Evolutionary conservation across 2,329 filamentous ascomycete species (phyloP).

Genomic region (Diaporthe vexans): DNA sequence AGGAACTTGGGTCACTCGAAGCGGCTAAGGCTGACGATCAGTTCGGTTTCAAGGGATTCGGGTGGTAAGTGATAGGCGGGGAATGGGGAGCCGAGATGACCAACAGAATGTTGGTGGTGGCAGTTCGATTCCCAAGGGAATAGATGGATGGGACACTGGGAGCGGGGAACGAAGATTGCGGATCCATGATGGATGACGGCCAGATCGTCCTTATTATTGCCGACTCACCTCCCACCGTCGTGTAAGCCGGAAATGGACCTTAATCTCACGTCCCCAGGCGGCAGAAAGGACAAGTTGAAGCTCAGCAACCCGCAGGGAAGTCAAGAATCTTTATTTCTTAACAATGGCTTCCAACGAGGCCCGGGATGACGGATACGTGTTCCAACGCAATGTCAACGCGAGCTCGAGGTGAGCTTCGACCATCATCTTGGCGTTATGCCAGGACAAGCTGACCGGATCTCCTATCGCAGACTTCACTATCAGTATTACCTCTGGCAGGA

Average conservation of each 20-base stretch:
- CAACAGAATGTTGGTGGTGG: not conserved
- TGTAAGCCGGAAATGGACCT: too few relatives aligned
- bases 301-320: too few relatives aligned
- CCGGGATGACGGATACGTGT: constrained; percentile 3
- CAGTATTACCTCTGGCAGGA: constrained; percentile 26
- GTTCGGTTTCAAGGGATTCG: too few relatives aligned
- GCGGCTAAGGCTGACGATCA: too few relatives aligned
- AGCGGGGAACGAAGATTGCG: not conserved
- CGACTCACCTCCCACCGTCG: not conserved
- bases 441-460: not conserved
- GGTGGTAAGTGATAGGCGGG: not conserved
- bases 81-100: too few relatives aligned
- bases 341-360: not conserved
- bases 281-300: not conserved
- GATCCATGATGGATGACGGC: not conserved
- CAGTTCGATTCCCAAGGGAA: not conserved
- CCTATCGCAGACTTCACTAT: not conserved
- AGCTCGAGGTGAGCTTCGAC: not conserved
- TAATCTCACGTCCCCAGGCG: too few relatives aligned
- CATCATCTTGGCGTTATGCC: not conserved
- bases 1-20: not conserved
- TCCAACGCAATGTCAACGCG: constrained; percentile 5
- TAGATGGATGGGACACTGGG: not conserved
- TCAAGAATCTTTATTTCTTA: too few relatives aligned
- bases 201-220: not conserved